Percentiles rank a stretch among this genome's conserved stretches.
These are phyloP conservation scores for Rhododendron molle DNA, from an alignment of 148 eudicot species.

Conservation along the genomic window DNA sequence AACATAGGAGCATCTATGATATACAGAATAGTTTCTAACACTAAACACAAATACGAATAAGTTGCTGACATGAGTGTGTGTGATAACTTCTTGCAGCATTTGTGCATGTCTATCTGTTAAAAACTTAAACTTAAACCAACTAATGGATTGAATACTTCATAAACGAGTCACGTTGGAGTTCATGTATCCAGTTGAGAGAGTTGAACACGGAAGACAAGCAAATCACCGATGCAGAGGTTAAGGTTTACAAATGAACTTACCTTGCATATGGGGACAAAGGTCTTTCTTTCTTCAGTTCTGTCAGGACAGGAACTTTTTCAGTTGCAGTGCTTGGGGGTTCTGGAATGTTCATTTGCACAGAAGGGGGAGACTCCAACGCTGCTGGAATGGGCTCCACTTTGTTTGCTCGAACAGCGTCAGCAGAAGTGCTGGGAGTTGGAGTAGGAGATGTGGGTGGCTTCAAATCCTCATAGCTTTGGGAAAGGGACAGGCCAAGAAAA, in stretches of 20 bases:
- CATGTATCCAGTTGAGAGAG: background rate
- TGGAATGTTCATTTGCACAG: slow-evolving; percentile 6
- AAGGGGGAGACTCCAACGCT: background rate
- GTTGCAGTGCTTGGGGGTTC: slow-evolving; percentile 12
- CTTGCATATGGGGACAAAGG: slow-evolving; percentile 24
- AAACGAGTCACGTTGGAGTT: background rate
- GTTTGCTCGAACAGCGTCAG: slow-evolving; percentile 16
- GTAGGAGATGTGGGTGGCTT: slow-evolving; percentile 70
- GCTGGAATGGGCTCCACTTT: slow-evolving; percentile 6
- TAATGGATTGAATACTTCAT: background rate
- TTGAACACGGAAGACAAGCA: background rate
- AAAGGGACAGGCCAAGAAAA: background rate
- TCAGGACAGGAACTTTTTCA: slow-evolving; percentile 4
- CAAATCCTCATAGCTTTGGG: slow-evolving; percentile 52
- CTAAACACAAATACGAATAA: background rate
- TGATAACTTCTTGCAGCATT: background rate
- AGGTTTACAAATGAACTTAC: slow-evolving; percentile 5
- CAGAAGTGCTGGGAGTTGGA: slow-evolving; percentile 28
- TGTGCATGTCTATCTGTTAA: background rate
- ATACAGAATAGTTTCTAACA: background rate
- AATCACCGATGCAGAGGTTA: background rate
- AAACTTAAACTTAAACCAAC: slow-evolving; percentile 3
- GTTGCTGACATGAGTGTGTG: background rate
- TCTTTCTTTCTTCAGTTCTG: slow-evolving; percentile 7
- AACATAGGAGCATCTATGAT: background rate